Base-by-base conservation (phyloP, 352 stramenopile species). In the Phytopythium ostracodes region DNA sequence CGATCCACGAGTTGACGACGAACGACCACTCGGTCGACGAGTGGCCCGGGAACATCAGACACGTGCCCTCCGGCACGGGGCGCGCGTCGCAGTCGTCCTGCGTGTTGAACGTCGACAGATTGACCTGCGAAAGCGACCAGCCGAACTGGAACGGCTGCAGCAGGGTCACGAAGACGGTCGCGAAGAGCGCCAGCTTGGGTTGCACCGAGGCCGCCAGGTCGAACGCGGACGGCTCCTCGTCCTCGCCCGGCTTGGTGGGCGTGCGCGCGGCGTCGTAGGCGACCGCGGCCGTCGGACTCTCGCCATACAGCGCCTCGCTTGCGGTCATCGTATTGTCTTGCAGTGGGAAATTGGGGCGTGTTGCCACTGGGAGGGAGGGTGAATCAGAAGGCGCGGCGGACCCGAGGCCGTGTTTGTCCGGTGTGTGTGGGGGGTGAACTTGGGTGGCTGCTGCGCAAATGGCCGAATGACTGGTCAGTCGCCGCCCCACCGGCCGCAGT, bases 31-130 rank as follows among this genome's bases (percentile, higher is more conserved):
- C 59, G 14, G 42, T 56, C 8, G 64, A 60, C 4, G 77, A 68
- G 66, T 87, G 79, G 14, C 73, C 73, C 12, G 76, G 73, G 60
- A 88, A 88, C 65, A 88, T 77, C n/a, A 85, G 54, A 59, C 78
- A 87, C n/a, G 68, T 78, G 33, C 67, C 73, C 6, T 56, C 38
- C 9, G 35, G 53, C 1, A 84, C 70, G 7, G 75, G 77, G 27
- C 61, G 67, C 0, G 63, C 67, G 12, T 76, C 57, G 36, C 77
- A 87, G 29, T 66, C 68, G 44, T 64, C 54, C 50, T 77, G 60
- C 56, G 75, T 65, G 58, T 77, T 72, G 56, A 79, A 85, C 15
- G 69, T 75, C 7, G 72, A 74, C n/a, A 81, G 56, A 59, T 82
- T 84, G 47, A 87, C 56, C 55, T 87, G 73, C 36, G 74, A 74